Evolutionary conservation across 257 asterid species (phyloP).

Genomic region (Avicennia marina): DNA sequence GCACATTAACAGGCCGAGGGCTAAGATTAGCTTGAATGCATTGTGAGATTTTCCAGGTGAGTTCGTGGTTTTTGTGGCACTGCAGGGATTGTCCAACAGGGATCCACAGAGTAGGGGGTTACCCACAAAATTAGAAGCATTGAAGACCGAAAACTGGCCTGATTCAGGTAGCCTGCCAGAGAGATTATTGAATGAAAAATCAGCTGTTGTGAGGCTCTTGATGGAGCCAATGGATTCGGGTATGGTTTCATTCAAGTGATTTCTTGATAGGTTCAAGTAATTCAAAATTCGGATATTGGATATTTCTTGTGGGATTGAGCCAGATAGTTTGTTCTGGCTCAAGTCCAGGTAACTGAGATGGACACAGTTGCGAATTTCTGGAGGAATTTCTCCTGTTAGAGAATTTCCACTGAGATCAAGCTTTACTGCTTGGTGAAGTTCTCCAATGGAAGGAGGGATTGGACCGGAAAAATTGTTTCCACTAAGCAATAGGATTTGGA

Average conservation of each 20-base stretch:
- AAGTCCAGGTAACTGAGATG: slow-evolving; percentile 78
- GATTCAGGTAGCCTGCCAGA: slow-evolving; percentile 80
- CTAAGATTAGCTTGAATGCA: slow-evolving; percentile 70
- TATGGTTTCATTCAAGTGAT: slow-evolving; percentile 54
- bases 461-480: slow-evolving; percentile 73
- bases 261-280: slow-evolving; percentile 77
- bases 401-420: slow-evolving; percentile 63
- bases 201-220: slow-evolving; percentile 91
- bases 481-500: slow-evolving; percentile 60
- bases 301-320: slow-evolving; percentile 61
- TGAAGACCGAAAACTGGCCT: slow-evolving; percentile 80
- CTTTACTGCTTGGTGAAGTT: slow-evolving; percentile 59
- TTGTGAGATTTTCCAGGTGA: slow-evolving; percentile 36
- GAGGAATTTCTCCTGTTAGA: slow-evolving; percentile 64
- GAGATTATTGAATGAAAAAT: slow-evolving; percentile 82
- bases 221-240: slow-evolving; percentile 60
- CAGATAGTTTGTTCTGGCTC: slow-evolving; percentile 72
- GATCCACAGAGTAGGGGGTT: slow-evolving; percentile 79
- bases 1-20: slow-evolving; percentile 64
- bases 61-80: slow-evolving; percentile 18
- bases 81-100: slow-evolving; percentile 64
- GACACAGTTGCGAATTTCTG: slow-evolving; percentile 55
- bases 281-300: slow-evolving; percentile 63
- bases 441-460: slow-evolving; percentile 74
- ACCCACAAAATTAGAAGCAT: slow-evolving; percentile 64